These are phyloP conservation scores for Hebeloma cylindrosporum DNA, from an alignment of 768 basidiomycete species.

Conservation along the genomic window DNA sequence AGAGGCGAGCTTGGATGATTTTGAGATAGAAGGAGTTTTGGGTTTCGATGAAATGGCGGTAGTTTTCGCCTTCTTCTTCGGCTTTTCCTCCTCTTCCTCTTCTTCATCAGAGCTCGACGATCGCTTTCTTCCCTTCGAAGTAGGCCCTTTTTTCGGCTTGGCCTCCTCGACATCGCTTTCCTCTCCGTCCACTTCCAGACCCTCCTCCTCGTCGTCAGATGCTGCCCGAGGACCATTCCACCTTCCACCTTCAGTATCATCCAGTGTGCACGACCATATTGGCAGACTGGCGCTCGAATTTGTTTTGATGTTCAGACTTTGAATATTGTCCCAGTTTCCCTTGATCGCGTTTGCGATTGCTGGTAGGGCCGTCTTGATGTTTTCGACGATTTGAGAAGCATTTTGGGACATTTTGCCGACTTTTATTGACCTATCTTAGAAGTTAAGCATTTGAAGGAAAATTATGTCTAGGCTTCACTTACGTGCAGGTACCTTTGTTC, in stretches of 20 bases:
- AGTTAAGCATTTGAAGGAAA: neutral
- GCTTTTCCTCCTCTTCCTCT: slow-evolving; percentile 37
- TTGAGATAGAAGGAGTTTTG: slow-evolving; percentile 10
- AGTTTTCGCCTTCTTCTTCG: slow-evolving; percentile 46
- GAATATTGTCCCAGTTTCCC: slow-evolving; percentile 89
- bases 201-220: slow-evolving; percentile 27
- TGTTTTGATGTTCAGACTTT: slow-evolving; percentile 88
- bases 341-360: slow-evolving; percentile 67
- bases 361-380: slow-evolving; percentile 79
- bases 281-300: slow-evolving; percentile 83
- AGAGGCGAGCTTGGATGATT: slow-evolving; percentile 21
- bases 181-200: slow-evolving; percentile 21
- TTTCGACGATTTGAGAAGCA: slow-evolving; percentile 71
- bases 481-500: slow-evolving; percentile 92
- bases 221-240: slow-evolving; percentile 52
- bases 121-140: slow-evolving; percentile 35
- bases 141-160: slow-evolving; percentile 17
- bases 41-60: slow-evolving; percentile 16
- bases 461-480: slow-evolving; percentile 33
- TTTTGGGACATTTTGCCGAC: slow-evolving; percentile 74
- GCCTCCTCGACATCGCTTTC: slow-evolving; percentile 23
- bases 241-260: slow-evolving; percentile 53
- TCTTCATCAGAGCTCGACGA: slow-evolving; percentile 38
- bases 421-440: slow-evolving; percentile 69
- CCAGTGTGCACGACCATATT: slow-evolving; percentile 84